Percentiles rank a stretch among this genome's conserved stretches.
Conservation (phyloP, 2,329 filamentous ascomycete genomes). For the Botrytis tulipae region DNA sequence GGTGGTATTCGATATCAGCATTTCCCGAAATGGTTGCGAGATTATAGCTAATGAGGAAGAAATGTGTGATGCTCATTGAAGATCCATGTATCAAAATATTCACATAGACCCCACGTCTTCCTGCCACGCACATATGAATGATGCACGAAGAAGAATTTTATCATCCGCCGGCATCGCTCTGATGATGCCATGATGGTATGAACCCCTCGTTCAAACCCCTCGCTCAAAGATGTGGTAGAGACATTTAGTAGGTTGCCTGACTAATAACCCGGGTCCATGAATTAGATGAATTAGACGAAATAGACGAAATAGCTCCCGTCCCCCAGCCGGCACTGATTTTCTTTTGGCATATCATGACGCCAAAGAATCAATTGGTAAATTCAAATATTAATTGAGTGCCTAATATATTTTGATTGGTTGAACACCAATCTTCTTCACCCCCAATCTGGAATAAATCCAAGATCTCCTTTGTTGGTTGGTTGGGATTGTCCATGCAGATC, state of each 20-base stretch:
- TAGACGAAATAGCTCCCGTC: background rate
- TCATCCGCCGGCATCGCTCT: slow-evolving; percentile 4
- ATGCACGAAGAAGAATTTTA: slow-evolving; percentile 13
- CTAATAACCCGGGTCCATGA: background rate
- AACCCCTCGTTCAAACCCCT: background rate
- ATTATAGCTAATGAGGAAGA: background rate
- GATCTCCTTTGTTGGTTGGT: slow-evolving; percentile 13
- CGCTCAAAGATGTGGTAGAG: background rate
- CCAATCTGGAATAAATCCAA: background rate
- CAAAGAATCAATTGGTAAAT: slow-evolving; percentile 5
- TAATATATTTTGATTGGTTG: background rate
- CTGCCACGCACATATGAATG: slow-evolving; percentile 1
- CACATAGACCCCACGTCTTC: background rate
- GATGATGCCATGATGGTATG: background rate
- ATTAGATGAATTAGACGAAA: background rate
- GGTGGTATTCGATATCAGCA: background rate
- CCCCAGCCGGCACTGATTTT: background rate
- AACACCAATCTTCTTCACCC: background rate
- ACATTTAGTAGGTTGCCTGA: background rate
- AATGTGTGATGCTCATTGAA: background rate
- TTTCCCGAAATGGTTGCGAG: background rate
- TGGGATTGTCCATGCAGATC: background rate
- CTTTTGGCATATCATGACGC: background rate
- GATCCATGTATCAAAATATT: background rate
- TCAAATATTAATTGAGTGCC: background rate